Evolutionary conservation across 2,329 filamentous ascomycete genomes (phyloP), one percentile per base, ranked within the genome.

Genomic region (Cytospora chrysosperma): DNA sequence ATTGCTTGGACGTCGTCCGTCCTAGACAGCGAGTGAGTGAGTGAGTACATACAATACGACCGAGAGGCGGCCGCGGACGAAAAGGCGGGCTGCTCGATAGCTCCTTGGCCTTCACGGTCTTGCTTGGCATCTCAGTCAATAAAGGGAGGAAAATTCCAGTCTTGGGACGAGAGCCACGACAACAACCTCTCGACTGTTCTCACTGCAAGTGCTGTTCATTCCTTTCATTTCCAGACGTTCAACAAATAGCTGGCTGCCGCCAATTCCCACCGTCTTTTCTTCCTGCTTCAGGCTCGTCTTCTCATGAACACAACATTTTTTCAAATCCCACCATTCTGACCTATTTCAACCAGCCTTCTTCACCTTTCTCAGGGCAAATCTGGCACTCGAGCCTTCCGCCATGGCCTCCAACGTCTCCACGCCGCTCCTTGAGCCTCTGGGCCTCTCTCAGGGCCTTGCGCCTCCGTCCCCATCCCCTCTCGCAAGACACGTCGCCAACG

Each of bases 351-450:
- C 75, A 95, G 91, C 91, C 28, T 95, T 95, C 79, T 89, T 95
- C 76, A 89, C 87, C 62, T 94, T 92, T 69, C 82, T 95, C 19
- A 87, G 90, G 69, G 90, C 90, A 67, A 95, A 95, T 72, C 84
- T 95, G 61, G 88, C 88, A 70, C 86, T 94, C 63, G 82, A 81
- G 58, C 79, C 80, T 53, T 87, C 81, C 66, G 78, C 86, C 62
- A 76, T 89, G 67, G 85, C 87, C 52, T 88, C 88, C 56, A 82
- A 85, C 65, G 80, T 82, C 62, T 88, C 84, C 65, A 91, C 89
- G 27, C 88, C 88, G 24, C 82, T 85, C 70, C 78, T 88, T 72
- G 78, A 84, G 75, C 80, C 88, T 68, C 59, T 60, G 13, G 65
- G 53, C 53, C 32, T 58, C 24, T 40, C 30, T 24, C 52, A 57